Percentiles rank a stretch among this genome's conserved stretches.
These are phyloP conservation scores for Mucor indicus DNA, from an alignment of 371 early-diverging fungal species.

Conservation along the genomic window DNA sequence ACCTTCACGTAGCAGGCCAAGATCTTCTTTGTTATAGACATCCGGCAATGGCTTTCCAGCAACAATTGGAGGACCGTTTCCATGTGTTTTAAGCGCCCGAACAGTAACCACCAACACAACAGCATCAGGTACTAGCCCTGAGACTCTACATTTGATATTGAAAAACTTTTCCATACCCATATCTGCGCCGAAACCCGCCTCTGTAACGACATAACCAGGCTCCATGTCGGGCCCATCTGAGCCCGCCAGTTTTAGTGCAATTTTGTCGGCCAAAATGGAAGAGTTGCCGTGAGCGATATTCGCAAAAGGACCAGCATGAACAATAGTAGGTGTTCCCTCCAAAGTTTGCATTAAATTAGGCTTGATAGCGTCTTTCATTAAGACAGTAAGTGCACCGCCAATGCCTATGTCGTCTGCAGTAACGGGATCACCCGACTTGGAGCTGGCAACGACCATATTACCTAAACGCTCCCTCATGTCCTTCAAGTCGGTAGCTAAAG, in stretches of 20 bases:
- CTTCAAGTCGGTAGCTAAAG: constrained; percentile 79
- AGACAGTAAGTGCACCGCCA: constrained; percentile 92
- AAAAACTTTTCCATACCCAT: constrained; percentile 99
- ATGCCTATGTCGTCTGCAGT: constrained; percentile 95
- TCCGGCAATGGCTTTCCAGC: constrained; percentile 90
- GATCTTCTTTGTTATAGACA: constrained; percentile 83
- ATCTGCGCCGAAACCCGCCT: constrained; percentile 98
- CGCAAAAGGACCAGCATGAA: constrained; percentile 98
- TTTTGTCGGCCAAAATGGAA: constrained; percentile 89
- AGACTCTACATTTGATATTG: constrained; percentile 94
- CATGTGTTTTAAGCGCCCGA: constrained; percentile 95
- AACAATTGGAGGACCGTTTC: constrained; percentile 94
- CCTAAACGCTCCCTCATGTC: constrained; percentile 95
- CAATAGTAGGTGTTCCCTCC: constrained; percentile 97
- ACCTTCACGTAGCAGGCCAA: constrained; percentile 79
- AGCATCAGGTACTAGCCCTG: constrained; percentile 83
- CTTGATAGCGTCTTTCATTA: constrained; percentile 97
- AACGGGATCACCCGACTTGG: constrained; percentile 78
- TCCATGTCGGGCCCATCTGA: constrained; percentile 52
- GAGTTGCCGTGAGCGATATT: constrained; percentile 98
- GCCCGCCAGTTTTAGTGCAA: constrained; percentile 92
- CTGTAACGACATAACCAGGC: constrained; percentile 92
- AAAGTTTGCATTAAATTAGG: constrained; percentile 98
- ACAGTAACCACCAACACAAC: constrained; percentile 97
- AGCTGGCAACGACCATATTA: constrained; percentile 90